These are phyloP conservation scores for Diospyros lotus DNA, from an alignment of 148 eudicot species.

Conservation along the genomic window DNA sequence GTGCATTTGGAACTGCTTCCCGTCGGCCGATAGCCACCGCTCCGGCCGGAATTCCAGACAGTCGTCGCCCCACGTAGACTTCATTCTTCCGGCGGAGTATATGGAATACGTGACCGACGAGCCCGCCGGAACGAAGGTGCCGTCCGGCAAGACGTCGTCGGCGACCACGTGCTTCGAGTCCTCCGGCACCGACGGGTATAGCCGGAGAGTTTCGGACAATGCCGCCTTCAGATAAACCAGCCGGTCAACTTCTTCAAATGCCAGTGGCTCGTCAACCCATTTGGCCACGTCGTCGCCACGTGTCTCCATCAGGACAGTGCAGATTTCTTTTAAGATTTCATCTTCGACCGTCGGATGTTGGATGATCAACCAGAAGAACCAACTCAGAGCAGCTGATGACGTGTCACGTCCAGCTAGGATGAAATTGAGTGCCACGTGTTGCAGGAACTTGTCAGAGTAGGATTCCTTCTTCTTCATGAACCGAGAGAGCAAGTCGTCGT, in stretches of 20 bases:
- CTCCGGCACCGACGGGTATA: slow-evolving; percentile 93
- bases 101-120: slow-evolving; percentile 84
- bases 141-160: slow-evolving; percentile 79
- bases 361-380: slow-evolving; percentile 84
- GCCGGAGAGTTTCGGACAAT: slow-evolving; percentile 72
- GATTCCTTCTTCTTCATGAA: slow-evolving; percentile 90
- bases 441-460: slow-evolving; percentile 70
- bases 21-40: slow-evolving; percentile 60
- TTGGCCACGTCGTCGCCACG: slow-evolving; percentile 56
- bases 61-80: slow-evolving; percentile 81
- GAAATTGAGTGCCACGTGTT: slow-evolving; percentile 87
- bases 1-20: slow-evolving; percentile 43
- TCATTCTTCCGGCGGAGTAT: slow-evolving; percentile 86
- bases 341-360: slow-evolving; percentile 62
- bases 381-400: slow-evolving; percentile 85
- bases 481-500: slow-evolving; percentile 83
- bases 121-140: slow-evolving; percentile 85
- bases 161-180: slow-evolving; percentile 85
- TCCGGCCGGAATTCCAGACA: slow-evolving; percentile 73
- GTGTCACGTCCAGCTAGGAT: slow-evolving; percentile 98
- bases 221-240: slow-evolving; percentile 77
- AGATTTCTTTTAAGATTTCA: slow-evolving; percentile 52
- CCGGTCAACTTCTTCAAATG: slow-evolving; percentile 73
- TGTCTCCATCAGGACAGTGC: slow-evolving; percentile 58
- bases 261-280: slow-evolving; percentile 65